Evolutionary conservation across 2,329 filamentous ascomycete genomes (phyloP).

Genomic region (Cordyceps tenuipes): DNA sequence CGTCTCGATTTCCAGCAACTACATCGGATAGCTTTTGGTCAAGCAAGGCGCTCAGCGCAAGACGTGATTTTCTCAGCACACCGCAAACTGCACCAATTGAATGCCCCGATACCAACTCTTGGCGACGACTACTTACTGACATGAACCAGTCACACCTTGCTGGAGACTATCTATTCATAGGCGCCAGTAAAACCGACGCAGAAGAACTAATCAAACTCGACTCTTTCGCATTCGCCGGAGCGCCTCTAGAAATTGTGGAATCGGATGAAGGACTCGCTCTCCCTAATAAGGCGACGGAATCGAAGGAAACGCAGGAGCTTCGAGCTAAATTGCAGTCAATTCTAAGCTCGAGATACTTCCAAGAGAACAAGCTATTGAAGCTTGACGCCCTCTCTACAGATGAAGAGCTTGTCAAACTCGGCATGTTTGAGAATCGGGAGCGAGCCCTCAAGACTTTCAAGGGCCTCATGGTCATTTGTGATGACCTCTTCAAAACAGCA

Average conservation of each 20-base stretch:
- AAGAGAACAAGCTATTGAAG: slow-evolving; percentile 65
- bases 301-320: slow-evolving; percentile 48
- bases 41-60: slow-evolving; percentile 24
- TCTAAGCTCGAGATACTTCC: slow-evolving; percentile 65
- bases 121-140: slow-evolving; percentile 52
- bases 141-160: slow-evolving; percentile 58
- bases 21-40: slow-evolving; percentile 4
- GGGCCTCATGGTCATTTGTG: slow-evolving; percentile 80
- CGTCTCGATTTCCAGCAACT: slow-evolving; percentile 39
- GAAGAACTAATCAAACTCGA: slow-evolving; percentile 60
- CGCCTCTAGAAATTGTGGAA: slow-evolving; percentile 47
- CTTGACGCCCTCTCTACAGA: slow-evolving; percentile 73
- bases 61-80: slow-evolving; percentile 42
- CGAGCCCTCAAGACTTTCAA: slow-evolving; percentile 83
- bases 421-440: slow-evolving; percentile 64
- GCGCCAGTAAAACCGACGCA: slow-evolving; percentile 55
- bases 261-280: slow-evolving; percentile 32
- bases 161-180: slow-evolving; percentile 62
- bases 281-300: slow-evolving; percentile 35
- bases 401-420: slow-evolving; percentile 60
- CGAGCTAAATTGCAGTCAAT: slow-evolving; percentile 62
- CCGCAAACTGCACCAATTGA: slow-evolving; percentile 7
- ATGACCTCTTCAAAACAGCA: slow-evolving; percentile 63
- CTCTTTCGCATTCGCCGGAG: slow-evolving; percentile 59
- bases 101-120: neutral